Conservation (phyloP, 306 rosid species). For the Vigna unguiculata region DNA sequence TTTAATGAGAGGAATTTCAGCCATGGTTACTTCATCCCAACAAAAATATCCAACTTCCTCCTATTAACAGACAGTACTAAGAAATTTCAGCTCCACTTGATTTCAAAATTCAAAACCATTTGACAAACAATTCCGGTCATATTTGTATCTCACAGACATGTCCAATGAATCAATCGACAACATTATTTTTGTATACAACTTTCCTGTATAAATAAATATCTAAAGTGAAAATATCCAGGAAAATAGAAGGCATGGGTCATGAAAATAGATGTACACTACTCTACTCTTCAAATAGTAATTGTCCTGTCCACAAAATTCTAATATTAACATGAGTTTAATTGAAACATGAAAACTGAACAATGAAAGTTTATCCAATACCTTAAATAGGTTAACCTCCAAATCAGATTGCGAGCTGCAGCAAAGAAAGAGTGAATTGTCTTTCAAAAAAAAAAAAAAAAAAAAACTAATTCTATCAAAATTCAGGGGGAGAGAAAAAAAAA, state of each 20-base stretch:
- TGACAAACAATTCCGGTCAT: not conserved
- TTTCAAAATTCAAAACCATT: constrained; percentile 12
- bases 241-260: not conserved
- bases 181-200: not conserved
- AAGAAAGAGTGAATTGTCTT: constrained; percentile 35
- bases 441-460: too few relatives aligned
- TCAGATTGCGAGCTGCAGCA: constrained; percentile 83
- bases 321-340: constrained; percentile 26
- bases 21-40: constrained; percentile 20
- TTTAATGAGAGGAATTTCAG: not conserved
- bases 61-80: not conserved
- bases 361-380: constrained; percentile 58
- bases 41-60: constrained; percentile 32
- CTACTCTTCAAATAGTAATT: not conserved
- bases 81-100: not conserved
- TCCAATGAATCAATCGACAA: constrained; percentile 9
- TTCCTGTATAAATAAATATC: not conserved
- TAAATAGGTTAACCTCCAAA: constrained; percentile 89
- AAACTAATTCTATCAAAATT: constrained; percentile 18
- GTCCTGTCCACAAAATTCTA: not conserved
- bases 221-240: not conserved
- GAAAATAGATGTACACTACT: not conserved
- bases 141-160: not conserved
- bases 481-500: constrained; percentile 10
- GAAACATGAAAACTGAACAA: constrained; percentile 7